A percentile compares a stretch with the other conserved stretches of the same genome.
Conservation (phyloP, 2,329 filamentous ascomycete genomes). For the Sordariomycetes sp. region DNA sequence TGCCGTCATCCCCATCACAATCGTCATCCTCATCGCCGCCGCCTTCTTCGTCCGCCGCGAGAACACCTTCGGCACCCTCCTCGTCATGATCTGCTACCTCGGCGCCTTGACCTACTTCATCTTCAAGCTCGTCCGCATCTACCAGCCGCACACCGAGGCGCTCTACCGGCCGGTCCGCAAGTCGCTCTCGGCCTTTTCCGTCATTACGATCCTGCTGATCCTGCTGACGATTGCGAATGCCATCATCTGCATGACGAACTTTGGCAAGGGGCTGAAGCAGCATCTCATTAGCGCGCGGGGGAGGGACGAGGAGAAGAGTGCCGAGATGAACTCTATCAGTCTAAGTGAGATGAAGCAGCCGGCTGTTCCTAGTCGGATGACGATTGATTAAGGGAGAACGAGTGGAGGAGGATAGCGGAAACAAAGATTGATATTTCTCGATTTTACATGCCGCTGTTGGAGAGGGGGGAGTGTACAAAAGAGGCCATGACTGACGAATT, state of each 20-base stretch:
- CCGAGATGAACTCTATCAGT: slow-evolving; percentile 41
- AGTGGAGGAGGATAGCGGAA: not conserved
- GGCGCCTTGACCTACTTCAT: slow-evolving; percentile 88
- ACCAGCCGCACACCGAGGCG: slow-evolving; percentile 43
- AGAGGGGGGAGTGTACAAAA: slow-evolving; percentile 1
- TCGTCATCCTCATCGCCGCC: slow-evolving; percentile 73
- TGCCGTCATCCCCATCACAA: slow-evolving; percentile 81
- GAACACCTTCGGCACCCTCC: slow-evolving; percentile 62
- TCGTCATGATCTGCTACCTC: slow-evolving; percentile 74
- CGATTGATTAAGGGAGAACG: slow-evolving; percentile 35
- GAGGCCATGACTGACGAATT: slow-evolving; percentile 8
- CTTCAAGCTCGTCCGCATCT: slow-evolving; percentile 97
- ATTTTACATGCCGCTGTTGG: not conserved
- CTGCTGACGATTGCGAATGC: slow-evolving; percentile 80
- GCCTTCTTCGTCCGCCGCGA: slow-evolving; percentile 78
- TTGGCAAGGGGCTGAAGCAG: slow-evolving; percentile 76
- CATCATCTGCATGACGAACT: slow-evolving; percentile 79
- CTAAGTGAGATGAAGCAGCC: slow-evolving; percentile 43
- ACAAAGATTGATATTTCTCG: not conserved
- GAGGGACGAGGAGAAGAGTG: slow-evolving; percentile 40
- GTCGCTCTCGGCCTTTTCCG: slow-evolving; percentile 83
- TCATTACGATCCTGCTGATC: slow-evolving; percentile 82
- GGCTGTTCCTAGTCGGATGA: slow-evolving; percentile 42
- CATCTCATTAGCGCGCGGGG: slow-evolving; percentile 52
- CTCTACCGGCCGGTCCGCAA: slow-evolving; percentile 70